phyloP scores from a whole-genome alignment of 306 rosid genomes.

The Sechiopsis laciniata region DNA sequence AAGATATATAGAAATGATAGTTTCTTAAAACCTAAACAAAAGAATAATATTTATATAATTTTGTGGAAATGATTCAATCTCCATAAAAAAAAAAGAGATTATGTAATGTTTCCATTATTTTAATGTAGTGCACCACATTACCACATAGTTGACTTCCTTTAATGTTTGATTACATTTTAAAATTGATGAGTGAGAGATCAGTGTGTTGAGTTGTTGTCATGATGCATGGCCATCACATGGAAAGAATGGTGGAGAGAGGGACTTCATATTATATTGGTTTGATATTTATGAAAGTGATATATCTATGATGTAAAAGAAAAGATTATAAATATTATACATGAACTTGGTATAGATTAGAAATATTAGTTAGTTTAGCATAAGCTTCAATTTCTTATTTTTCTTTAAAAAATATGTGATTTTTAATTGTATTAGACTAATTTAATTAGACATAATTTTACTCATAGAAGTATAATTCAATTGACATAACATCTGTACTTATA shows the following conservation, averaged over 20 bases:
- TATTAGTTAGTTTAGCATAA: neutral
- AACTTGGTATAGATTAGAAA: neutral
- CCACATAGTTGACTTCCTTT: conserved; percentile 16
- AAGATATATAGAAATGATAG: neutral
- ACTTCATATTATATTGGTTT: neutral
- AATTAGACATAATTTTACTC: neutral
- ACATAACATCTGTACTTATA: too few relatives aligned
- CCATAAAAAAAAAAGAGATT: conserved; percentile 4
- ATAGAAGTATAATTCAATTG: too few relatives aligned
- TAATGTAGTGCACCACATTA: conserved; percentile 7
- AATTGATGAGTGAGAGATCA: neutral
- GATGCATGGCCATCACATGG: conserved; percentile 8
- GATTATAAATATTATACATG: too few relatives aligned
- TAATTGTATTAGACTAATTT: neutral
- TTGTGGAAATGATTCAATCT: conserved; percentile 14
- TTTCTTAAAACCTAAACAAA: conserved; percentile 10
- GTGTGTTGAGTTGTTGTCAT: too few relatives aligned
- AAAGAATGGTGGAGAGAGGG: conserved; percentile 8
- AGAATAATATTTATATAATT: neutral
- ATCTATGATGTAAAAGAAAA: neutral
- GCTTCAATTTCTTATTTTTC: neutral
- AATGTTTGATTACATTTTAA: neutral
- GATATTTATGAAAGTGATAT: conserved; percentile 15
- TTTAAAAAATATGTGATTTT: neutral
- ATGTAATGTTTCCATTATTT: conserved; percentile 6